Evolutionary conservation across 208 protist species (phyloP), one percentile per base, ranked within the genome.

Genomic region (Trypanosoma melophagium): DNA sequence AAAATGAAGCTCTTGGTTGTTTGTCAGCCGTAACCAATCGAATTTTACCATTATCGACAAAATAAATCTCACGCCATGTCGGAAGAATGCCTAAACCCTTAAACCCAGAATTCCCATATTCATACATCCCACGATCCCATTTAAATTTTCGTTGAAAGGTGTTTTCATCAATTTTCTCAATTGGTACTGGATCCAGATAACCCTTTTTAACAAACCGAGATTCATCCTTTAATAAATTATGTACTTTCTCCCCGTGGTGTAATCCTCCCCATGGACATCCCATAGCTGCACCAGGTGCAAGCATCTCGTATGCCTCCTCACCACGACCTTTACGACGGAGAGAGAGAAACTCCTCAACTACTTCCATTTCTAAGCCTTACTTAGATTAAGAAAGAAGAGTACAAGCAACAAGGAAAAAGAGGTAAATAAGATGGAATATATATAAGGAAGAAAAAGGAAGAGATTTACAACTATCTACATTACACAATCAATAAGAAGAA

Each of bases 101-200:
- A 58, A 57, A 87, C 7, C 88, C 84, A 52, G 49, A 66, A 64
- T 92, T 93, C 10, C 88, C 88, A 54, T 79, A 81, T 59, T 96
- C 91, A 25, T 55, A 80, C 80, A 96, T 90, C 12, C 91, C 91
- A 56, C 89, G 77, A 56, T 96, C 76, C 84, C 84, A 96, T 44
- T 83, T 74, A 66, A 92, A 96, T 69, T 89, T 90, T 14, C 91
- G 79, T 63, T 96, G 86, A 66, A 85, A 96, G 1, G 91, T 96
- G 4, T 80, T 81, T 54, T 94, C 87, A 42, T 82, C 88, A 38
- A 96, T 90, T 60, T 93, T 76, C 59, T 92, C 80, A 56, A 96
- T 93, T 3, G 86, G 79, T 19, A 93, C 88, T 45, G 63, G 31
- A 55, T 92, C 79, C 0, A 96, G 74, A 69, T 93, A 94, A 1